Conservation (phyloP, 345 rosid species). For the Psidium guajava region DNA sequence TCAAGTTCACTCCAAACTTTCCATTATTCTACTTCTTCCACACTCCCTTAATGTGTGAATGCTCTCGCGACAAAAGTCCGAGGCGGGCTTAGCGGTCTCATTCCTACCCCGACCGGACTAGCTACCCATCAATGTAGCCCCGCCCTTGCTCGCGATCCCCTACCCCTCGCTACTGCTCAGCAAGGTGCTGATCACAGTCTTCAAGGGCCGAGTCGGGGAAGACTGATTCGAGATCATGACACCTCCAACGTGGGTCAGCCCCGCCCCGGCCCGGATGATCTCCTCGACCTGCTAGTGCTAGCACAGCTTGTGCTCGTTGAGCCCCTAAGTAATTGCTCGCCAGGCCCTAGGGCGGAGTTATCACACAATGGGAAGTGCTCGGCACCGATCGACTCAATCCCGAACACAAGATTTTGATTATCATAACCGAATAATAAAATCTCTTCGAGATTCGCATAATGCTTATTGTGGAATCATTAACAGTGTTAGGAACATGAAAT, state of each 20-base stretch:
- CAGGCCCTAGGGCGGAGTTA: conserved; percentile 53
- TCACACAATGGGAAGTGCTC: conserved; percentile 73
- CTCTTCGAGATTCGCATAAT: no score
- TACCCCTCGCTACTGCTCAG: conserved; percentile 55
- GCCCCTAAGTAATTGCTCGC: conserved; percentile 60
- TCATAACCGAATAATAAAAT: no score
- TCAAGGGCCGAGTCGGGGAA: conserved; percentile 86
- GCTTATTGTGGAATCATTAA: not conserved
- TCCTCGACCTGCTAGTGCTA: conserved; percentile 59
- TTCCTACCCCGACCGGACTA: conserved; percentile 23
- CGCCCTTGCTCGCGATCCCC: conserved; percentile 21
- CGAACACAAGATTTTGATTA: no score
- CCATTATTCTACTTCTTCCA: no score
- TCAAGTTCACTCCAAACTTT: no score
- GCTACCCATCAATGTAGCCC: conserved; percentile 15
- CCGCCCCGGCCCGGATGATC: conserved; percentile 62
- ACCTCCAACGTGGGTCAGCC: conserved; percentile 76
- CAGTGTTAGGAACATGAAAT: no score
- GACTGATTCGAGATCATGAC: conserved; percentile 73
- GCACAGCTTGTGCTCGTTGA: conserved; percentile 81
- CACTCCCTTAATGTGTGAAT: conserved; percentile 44
- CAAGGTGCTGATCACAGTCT: conserved; percentile 61
- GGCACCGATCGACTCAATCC: conserved; percentile 23
- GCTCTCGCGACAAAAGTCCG: conserved; percentile 28
- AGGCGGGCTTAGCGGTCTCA: conserved; percentile 26